phyloP scores from a whole-genome alignment of 2,329 filamentous ascomycete species.

The Lecanicillium sp. region DNA sequence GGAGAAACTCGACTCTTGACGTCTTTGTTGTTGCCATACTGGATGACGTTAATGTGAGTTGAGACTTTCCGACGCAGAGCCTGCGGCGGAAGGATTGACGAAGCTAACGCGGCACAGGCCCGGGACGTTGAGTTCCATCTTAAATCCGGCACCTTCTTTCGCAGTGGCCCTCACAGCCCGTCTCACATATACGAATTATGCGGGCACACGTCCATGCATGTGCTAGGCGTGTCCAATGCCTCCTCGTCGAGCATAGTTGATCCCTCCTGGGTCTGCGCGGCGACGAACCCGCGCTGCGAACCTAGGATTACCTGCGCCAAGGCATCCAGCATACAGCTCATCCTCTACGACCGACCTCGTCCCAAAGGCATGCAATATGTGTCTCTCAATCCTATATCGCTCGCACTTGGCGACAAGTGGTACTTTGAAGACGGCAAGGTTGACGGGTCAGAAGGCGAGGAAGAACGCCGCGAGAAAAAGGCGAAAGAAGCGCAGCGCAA shows the following conservation, averaged over 20 bases:
- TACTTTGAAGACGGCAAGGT: constrained; percentile 27
- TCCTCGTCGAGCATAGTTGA: constrained; percentile 44
- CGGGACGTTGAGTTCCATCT: constrained; percentile 83
- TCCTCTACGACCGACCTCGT: constrained; percentile 80
- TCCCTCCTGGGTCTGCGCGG: constrained; percentile 60
- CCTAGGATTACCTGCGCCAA: constrained; percentile 68
- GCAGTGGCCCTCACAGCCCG: constrained; percentile 72
- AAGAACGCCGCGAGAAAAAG: constrained; percentile 56
- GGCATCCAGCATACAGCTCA: constrained; percentile 72
- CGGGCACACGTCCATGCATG: constrained; percentile 73
- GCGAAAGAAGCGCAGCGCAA: constrained; percentile 53
- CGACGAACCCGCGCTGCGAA: constrained; percentile 43
- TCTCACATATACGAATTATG: constrained; percentile 78
- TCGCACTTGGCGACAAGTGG: constrained; percentile 72
- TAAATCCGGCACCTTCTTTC: constrained; percentile 73
- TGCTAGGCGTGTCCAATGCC: constrained; percentile 75
- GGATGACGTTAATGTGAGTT: constrained; percentile 78
- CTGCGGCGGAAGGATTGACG: too few species aligned
- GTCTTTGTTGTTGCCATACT: constrained; percentile 84
- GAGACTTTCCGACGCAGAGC: background rate
- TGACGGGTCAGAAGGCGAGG: constrained; percentile 59
- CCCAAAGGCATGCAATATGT: constrained; percentile 94
- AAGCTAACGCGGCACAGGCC: constrained; percentile 39
- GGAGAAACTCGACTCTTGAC: constrained; percentile 87
- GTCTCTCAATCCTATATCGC: constrained; percentile 78